Conservation (phyloP, 768 basidiomycete genomes). For the Rhodotorula babjevae region DNA sequence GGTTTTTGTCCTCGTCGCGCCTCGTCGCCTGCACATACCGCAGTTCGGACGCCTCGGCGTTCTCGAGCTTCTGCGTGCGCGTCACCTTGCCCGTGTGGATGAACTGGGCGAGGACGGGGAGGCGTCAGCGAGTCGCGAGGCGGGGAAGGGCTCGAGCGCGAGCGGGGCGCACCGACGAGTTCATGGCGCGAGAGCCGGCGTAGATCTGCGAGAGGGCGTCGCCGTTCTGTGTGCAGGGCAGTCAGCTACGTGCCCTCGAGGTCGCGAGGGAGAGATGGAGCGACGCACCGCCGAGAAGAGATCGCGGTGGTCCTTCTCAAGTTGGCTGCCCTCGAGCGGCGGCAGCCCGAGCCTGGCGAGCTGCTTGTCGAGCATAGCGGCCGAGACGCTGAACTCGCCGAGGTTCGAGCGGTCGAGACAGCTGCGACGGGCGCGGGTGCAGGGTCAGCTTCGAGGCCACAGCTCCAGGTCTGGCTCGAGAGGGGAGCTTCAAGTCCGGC, state of each 20-base stretch:
- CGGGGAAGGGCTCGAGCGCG: not conserved
- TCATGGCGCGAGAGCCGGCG: conserved; percentile 7
- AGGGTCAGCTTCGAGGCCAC: too few species aligned
- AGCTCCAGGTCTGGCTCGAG: too few species aligned
- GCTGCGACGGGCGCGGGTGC: not conserved
- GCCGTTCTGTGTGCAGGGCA: not conserved
- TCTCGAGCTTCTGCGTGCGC: conserved; percentile 1
- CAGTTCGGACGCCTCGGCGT: not conserved
- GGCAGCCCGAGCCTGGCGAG: not conserved
- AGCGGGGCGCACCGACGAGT: not conserved
- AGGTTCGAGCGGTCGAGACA: conserved; percentile 94
- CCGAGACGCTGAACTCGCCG: conserved; percentile 60
- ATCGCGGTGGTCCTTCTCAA: not conserved
- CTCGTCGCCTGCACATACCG: not conserved
- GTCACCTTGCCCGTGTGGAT: conserved; percentile 1
- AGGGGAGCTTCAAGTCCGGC: too few species aligned
- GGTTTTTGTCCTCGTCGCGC: conserved; percentile 11
- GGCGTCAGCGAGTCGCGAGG: not conserved
- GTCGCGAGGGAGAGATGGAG: not conserved
- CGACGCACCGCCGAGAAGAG: conserved; percentile 4
- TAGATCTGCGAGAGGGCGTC: conserved; percentile 3
- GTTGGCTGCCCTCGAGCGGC: not conserved
- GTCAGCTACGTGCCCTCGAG: not conserved
- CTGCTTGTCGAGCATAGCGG: not conserved
- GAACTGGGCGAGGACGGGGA: not conserved